phyloP scores from a whole-genome alignment of 1,139 yeast species.

The Kurtzmaniella quercitrusa region DNA sequence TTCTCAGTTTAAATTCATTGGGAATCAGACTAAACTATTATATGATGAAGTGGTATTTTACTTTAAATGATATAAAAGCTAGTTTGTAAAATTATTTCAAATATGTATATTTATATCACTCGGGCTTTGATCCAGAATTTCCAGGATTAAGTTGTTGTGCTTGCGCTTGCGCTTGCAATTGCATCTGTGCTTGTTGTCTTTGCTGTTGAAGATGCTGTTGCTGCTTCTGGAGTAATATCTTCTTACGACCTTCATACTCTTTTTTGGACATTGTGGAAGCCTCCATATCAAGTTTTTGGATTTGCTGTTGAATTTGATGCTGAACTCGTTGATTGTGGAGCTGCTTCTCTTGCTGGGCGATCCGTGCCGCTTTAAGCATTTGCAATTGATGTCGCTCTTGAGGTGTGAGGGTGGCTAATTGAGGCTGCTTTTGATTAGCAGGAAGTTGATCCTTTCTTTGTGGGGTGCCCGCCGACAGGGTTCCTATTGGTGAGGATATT shows the following conservation, averaged over 20 bases:
- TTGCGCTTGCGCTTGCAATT: background rate
- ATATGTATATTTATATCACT: background rate
- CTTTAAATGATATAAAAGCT: too few species aligned
- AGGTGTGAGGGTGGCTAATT: constrained; percentile 31
- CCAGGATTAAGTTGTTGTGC: background rate
- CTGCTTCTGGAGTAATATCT: constrained; percentile 6
- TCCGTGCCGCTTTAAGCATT: constrained; percentile 33
- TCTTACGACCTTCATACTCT: constrained; percentile 13
- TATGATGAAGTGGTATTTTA: too few species aligned
- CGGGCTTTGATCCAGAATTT: background rate
- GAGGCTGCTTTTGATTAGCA: constrained; percentile 19
- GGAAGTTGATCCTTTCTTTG: constrained; percentile 5
- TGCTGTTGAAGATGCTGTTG: constrained; percentile 6
- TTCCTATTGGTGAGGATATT: background rate
- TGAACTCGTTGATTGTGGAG: constrained; percentile 21
- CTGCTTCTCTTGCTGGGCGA: constrained; percentile 27
- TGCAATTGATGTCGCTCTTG: constrained; percentile 37
- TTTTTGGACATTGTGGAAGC: constrained; percentile 19
- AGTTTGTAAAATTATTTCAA: too few species aligned
- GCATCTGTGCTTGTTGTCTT: background rate
- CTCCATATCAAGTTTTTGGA: constrained; percentile 14
- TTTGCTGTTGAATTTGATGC: constrained; percentile 18
- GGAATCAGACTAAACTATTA: too few species aligned
- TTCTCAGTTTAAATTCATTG: too few species aligned
- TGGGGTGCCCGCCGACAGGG: background rate